Evolutionary conservation across 2,329 filamentous ascomycete genomes (phyloP).

Genomic region (Fusarium lyarnte): DNA sequence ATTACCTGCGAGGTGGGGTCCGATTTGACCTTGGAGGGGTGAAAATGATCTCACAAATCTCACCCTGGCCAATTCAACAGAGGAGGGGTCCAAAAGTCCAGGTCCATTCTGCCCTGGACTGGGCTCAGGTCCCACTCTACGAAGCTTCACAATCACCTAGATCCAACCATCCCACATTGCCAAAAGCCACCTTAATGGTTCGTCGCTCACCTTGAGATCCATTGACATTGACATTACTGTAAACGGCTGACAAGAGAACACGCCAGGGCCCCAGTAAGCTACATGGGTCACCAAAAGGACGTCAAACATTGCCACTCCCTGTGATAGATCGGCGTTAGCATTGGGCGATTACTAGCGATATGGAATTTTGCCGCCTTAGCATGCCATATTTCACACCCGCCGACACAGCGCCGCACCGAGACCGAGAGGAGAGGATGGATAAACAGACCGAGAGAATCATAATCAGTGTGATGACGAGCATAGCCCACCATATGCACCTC

Average conservation of each 20-base stretch:
- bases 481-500: conserved; percentile 4
- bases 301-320: conserved; percentile 2
- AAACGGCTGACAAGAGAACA: conserved; percentile 6
- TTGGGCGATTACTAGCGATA: conserved; percentile 6
- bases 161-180: conserved; percentile 30
- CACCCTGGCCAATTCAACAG: conserved; percentile 15
- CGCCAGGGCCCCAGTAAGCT: neutral
- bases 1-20: conserved; percentile 37
- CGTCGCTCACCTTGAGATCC: conserved; percentile 18
- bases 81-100: conserved; percentile 12
- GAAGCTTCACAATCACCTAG: conserved; percentile 22
- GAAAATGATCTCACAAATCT: conserved; percentile 30
- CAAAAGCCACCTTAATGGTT: conserved; percentile 19
- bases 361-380: conserved; percentile 19
- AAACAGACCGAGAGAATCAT: neutral
- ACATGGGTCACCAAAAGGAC: conserved; percentile 3
- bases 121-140: conserved; percentile 1
- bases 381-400: conserved; percentile 29
- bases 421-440: conserved; percentile 22
- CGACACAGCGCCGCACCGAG: conserved; percentile 35
- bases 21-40: conserved; percentile 27
- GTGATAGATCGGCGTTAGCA: neutral
- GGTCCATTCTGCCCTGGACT: neutral
- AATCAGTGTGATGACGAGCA: neutral
- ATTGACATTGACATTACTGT: conserved; percentile 10